A percentile compares a stretch with the other conserved stretches of the same genome.
These are phyloP conservation scores for Schoenoplectus tabernaemontani DNA, from an alignment of 202 grass and related monocot genomes.

Conservation along the genomic window DNA sequence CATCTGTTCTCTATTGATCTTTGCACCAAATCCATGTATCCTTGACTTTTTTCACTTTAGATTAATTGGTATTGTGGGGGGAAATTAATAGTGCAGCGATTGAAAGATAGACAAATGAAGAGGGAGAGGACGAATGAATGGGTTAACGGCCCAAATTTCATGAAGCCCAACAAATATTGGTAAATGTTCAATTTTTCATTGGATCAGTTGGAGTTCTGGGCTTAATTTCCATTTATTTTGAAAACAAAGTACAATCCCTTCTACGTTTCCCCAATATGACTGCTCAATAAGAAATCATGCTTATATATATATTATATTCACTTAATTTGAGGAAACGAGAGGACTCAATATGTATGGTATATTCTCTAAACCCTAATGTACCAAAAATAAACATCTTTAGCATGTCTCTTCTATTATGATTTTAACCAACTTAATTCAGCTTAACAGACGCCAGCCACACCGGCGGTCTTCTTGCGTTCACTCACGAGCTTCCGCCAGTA, in stretches of 20 bases:
- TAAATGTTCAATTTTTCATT: not conserved
- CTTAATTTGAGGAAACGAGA: not conserved
- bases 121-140: no score
- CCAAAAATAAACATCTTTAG: not conserved
- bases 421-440: not conserved
- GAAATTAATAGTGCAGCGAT: no score
- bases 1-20: no score
- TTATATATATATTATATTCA: no score
- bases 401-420: not conserved
- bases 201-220: not conserved
- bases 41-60: no score
- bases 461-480: slow-evolving; percentile 58
- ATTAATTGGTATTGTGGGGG: no score
- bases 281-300: not conserved
- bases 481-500: slow-evolving; percentile 51
- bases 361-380: not conserved
- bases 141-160: not conserved
- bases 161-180: not conserved
- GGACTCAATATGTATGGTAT: not conserved
- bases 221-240: no score
- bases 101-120: no score
- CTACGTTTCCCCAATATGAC: not conserved
- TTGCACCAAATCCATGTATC: no score
- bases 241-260: not conserved
- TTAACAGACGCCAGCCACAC: slow-evolving; percentile 39